Percentiles rank a stretch among this genome's conserved stretches.
Conservation (phyloP, 2,329 filamentous ascomycete species). For the Penicillium sp. region DNA sequence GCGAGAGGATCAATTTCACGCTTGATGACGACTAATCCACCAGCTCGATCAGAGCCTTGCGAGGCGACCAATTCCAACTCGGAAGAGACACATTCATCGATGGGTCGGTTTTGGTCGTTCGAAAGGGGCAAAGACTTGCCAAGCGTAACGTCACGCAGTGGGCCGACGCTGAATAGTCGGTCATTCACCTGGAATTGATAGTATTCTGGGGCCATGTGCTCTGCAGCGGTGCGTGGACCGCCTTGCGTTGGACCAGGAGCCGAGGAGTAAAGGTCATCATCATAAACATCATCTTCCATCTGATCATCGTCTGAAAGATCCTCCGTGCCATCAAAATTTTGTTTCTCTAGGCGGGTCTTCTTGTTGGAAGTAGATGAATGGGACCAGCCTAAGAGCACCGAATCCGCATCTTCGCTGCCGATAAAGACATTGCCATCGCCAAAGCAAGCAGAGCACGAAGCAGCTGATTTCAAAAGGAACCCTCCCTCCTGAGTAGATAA, state of each 20-base stretch:
- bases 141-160: constrained; percentile 67
- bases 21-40: constrained; percentile 70
- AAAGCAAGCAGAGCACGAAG: constrained; percentile 65
- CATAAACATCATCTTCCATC: constrained; percentile 55
- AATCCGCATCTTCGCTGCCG: constrained; percentile 78
- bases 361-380: constrained; percentile 56
- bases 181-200: constrained; percentile 74
- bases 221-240: constrained; percentile 15
- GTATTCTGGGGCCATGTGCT: constrained; percentile 42
- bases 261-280: constrained; percentile 47
- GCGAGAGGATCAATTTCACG: constrained; percentile 69
- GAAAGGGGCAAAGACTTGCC: constrained; percentile 51
- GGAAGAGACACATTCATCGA: constrained; percentile 33
- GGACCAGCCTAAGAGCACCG: constrained; percentile 73
- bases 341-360: constrained; percentile 54
- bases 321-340: constrained; percentile 45
- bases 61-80: constrained; percentile 50
- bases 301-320: constrained; percentile 56
- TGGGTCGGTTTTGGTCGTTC: constrained; percentile 44
- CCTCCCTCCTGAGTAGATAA: constrained; percentile 61
- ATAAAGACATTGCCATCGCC: constrained; percentile 68
- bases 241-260: constrained; percentile 21
- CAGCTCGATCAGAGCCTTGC: constrained; percentile 51
- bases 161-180: constrained; percentile 67
- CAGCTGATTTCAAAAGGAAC: constrained; percentile 53